phyloP scores from a whole-genome alignment of 2,329 filamentous ascomycete genomes.

The Simplicillium aogashimaense region DNA sequence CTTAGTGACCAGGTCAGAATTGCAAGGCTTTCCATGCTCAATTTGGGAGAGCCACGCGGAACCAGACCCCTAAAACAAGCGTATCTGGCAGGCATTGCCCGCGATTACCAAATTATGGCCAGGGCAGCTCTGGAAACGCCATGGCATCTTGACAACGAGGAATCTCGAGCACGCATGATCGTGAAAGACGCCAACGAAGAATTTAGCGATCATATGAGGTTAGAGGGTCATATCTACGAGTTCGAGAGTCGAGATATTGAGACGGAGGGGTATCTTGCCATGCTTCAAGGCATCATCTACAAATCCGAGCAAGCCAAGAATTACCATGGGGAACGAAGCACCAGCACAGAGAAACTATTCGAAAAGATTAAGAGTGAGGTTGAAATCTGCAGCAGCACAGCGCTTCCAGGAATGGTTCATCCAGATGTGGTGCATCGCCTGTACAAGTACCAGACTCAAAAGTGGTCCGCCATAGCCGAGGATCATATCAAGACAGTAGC shows the following conservation, averaged over 20 bases:
- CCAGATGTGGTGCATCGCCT: conserved; percentile 18
- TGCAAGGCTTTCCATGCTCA: not conserved
- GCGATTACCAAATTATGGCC: not conserved
- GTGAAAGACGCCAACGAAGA: not conserved
- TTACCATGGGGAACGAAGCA: no score
- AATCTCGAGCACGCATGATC: not conserved
- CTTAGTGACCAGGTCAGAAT: not conserved
- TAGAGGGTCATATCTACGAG: not conserved
- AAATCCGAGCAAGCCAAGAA: no score
- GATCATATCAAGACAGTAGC: conserved; percentile 14
- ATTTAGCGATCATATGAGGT: not conserved
- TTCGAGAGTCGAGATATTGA: not conserved
- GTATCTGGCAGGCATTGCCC: not conserved
- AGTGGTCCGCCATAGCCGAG: conserved; percentile 18
- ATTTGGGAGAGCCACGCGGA: not conserved
- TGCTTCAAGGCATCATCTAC: no score
- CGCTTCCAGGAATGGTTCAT: conserved; percentile 22
- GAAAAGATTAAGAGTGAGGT: conserved; percentile 12
- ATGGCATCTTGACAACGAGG: not conserved
- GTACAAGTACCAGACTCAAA: conserved; percentile 18
- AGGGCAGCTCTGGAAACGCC: not conserved
- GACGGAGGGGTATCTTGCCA: no score
- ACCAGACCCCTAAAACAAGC: not conserved
- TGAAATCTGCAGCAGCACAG: conserved; percentile 14
- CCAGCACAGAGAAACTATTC: not conserved